Conservation (phyloP, 73 alveolate species). For the Paramecium biaurelia region DNA sequence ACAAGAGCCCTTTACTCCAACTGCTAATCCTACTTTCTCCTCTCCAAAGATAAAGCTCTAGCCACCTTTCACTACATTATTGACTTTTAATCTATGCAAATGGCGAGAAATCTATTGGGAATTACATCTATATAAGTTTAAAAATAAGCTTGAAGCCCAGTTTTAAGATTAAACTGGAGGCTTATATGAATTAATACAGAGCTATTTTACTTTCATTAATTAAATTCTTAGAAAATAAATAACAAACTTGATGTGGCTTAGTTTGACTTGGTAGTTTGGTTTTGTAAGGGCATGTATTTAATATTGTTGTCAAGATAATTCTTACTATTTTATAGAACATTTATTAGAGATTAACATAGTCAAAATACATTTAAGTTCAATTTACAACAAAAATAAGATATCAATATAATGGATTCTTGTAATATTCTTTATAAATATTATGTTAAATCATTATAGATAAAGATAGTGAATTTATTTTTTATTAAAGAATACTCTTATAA, state of each 20-base stretch:
- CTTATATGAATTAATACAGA: not conserved
- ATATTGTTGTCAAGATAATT: not conserved
- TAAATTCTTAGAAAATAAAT: not conserved
- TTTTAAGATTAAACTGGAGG: not conserved
- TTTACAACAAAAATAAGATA: not conserved
- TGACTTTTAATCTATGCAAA: slow-evolving; percentile 14
- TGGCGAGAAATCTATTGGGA: slow-evolving; percentile 5
- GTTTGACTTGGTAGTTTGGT: not conserved
- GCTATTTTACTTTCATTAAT: slow-evolving; percentile 3
- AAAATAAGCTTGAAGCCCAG: not conserved
- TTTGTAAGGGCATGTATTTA: not conserved
- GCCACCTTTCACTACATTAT: slow-evolving; percentile 20
- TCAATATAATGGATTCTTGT: not conserved
- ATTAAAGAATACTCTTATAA: not conserved
- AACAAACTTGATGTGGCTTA: slow-evolving; percentile 40
- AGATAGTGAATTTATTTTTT: not conserved
- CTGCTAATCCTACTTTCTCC: slow-evolving; percentile 51
- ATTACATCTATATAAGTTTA: not conserved
- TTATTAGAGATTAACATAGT: too few species aligned
- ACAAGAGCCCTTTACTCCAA: slow-evolving; percentile 38
- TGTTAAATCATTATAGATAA: too few species aligned
- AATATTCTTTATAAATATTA: too few species aligned
- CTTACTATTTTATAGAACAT: not conserved
- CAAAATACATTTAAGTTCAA: too few species aligned
- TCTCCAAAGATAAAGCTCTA: not conserved